These are phyloP conservation scores for Solanum etuberosum DNA, from an alignment of 257 asterid genomes.

Conservation along the genomic window DNA sequence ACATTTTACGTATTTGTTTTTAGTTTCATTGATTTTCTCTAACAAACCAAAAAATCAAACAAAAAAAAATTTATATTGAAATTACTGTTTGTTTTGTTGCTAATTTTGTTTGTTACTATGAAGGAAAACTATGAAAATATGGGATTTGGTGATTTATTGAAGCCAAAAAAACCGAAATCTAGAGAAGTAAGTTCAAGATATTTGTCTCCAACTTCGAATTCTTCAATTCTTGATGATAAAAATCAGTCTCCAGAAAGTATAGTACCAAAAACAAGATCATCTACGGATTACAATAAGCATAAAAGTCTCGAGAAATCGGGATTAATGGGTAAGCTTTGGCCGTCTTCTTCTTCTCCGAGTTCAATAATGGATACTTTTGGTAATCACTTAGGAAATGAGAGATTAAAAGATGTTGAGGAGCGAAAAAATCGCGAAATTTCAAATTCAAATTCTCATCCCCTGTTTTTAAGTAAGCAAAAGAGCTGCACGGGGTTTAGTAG, in stretches of 20 bases:
- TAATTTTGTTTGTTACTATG: conserved; percentile 17
- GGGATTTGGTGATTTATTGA: conserved; percentile 1
- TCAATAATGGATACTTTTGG: conserved; percentile 24
- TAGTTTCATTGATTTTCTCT: conserved; percentile 16
- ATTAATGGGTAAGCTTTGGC: conserved; percentile 59
- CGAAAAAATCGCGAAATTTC: conserved; percentile 2
- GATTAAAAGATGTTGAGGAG: conserved; percentile 23
- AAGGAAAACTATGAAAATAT: conserved; percentile 15
- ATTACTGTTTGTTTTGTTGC: not conserved
- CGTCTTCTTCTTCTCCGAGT: conserved; percentile 19
- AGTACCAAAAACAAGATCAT: conserved; percentile 26
- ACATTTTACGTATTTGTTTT: conserved; percentile 44
- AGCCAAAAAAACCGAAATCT: conserved; percentile 37
- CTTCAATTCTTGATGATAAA: not conserved
- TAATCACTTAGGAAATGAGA: conserved; percentile 39
- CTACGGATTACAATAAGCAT: conserved; percentile 21
- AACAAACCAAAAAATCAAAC: conserved; percentile 8
- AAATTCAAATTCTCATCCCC: not conserved
- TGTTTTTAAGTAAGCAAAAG: conserved; percentile 29
- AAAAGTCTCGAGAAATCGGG: conserved; percentile 36
- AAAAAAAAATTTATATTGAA: not conserved
- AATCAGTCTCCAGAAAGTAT: conserved; percentile 28
- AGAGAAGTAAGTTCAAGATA: conserved; percentile 63
- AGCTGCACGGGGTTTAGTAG: conserved; percentile 44
- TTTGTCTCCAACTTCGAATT: conserved; percentile 38